A percentile compares a stretch with the other conserved stretches of the same genome.
Evolutionary conservation across 306 rosid genomes (phyloP).

Genomic region (Corylus americana): DNA sequence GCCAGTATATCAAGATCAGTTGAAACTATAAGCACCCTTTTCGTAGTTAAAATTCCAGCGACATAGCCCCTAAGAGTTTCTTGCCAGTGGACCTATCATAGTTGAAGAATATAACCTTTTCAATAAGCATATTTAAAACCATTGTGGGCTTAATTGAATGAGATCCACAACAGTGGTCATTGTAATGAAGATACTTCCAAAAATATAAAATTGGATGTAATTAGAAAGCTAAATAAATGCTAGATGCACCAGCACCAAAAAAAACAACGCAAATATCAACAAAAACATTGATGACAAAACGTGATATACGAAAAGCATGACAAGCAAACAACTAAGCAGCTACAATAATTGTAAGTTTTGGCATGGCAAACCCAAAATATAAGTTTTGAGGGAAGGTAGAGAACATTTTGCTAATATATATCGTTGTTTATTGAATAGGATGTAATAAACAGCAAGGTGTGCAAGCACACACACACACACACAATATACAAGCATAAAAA

Average conservation of each 20-base stretch:
- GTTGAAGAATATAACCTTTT: conserved; percentile 21
- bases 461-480: not conserved
- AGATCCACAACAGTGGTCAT: conserved; percentile 18
- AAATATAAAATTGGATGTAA: not conserved
- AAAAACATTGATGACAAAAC: not conserved
- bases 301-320: not conserved
- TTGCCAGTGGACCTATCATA: conserved; percentile 94
- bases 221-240: not conserved
- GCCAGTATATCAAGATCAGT: conserved; percentile 87
- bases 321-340: not conserved
- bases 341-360: not conserved
- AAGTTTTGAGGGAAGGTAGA: not conserved
- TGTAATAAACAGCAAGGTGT: not conserved
- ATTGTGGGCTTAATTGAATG: conserved; percentile 8
- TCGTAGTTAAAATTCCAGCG: conserved; percentile 91
- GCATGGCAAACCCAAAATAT: not conserved
- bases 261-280: not conserved
- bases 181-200: not conserved
- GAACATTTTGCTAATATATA: not conserved
- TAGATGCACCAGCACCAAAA: not conserved
- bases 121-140: conserved; percentile 25
- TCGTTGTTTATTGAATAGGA: not conserved
- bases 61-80: conserved; percentile 90
- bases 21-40: conserved; percentile 84
- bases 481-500: not conserved